These are phyloP conservation scores for Zygosaccharomyces sapae DNA, from an alignment of 1,139 yeast genomes.

Conservation along the genomic window DNA sequence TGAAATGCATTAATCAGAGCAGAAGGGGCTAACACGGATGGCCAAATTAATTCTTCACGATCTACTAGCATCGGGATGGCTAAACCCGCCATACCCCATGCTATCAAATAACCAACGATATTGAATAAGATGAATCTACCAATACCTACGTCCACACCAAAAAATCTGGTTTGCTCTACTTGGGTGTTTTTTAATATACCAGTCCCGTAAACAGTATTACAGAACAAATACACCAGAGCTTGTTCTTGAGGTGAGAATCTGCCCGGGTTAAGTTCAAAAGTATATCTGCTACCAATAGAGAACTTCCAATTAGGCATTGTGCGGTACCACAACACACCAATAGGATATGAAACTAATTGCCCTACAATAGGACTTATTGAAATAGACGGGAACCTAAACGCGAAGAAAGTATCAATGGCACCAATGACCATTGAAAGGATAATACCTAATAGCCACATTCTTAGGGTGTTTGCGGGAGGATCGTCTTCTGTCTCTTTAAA, in stretches of 20 bases:
- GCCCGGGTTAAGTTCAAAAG: conserved; percentile 49
- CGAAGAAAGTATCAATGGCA: conserved; percentile 56
- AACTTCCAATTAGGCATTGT: conserved; percentile 42
- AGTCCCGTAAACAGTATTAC: conserved; percentile 51
- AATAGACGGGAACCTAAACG: conserved; percentile 55
- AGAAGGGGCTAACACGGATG: conserved; percentile 53
- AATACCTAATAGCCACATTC: conserved; percentile 54
- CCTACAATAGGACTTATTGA: conserved; percentile 54
- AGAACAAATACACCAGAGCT: conserved; percentile 42
- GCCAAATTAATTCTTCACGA: conserved; percentile 68
- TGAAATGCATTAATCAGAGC: conserved; percentile 46
- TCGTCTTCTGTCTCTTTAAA: neutral
- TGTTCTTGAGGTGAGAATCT: conserved; percentile 64
- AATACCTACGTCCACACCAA: conserved; percentile 46
- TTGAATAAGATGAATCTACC: conserved; percentile 50
- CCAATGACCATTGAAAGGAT: conserved; percentile 56
- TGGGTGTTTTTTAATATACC: conserved; percentile 53
- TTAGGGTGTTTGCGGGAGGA: conserved; percentile 27
- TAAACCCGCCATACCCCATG: conserved; percentile 62
- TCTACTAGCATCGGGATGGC: conserved; percentile 54
- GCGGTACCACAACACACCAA: conserved; percentile 50
- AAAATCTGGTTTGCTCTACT: conserved; percentile 42
- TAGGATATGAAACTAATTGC: conserved; percentile 58
- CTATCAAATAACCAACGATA: conserved; percentile 53
- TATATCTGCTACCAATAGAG: conserved; percentile 15